These are phyloP conservation scores for Phialemonium atrogriseum DNA, from an alignment of 2,329 filamentous ascomycete genomes.

Conservation along the genomic window DNA sequence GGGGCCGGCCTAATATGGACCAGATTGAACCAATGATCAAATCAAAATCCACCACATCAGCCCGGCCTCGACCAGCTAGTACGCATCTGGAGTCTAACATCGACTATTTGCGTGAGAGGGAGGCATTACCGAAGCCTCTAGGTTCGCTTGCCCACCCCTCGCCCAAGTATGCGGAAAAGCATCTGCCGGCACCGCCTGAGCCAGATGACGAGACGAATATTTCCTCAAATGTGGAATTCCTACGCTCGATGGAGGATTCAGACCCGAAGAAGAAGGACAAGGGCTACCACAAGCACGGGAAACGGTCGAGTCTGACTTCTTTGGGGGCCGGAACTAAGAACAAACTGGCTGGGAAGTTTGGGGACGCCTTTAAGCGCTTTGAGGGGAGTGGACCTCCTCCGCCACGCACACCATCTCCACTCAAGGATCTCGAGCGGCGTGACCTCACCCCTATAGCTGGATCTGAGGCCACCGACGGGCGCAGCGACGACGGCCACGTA, in stretches of 20 bases:
- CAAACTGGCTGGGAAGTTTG: slow-evolving; percentile 80
- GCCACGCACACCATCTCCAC: slow-evolving; percentile 39
- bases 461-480: slow-evolving; percentile 63
- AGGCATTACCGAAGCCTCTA: slow-evolving; percentile 41
- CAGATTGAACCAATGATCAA: slow-evolving; percentile 51
- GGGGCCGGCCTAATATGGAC: slow-evolving; percentile 57
- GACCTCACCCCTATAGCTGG: slow-evolving; percentile 64
- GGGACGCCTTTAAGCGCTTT: slow-evolving; percentile 88
- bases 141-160: slow-evolving; percentile 26
- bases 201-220: slow-evolving; percentile 57
- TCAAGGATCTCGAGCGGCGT: slow-evolving; percentile 38
- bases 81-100: slow-evolving; percentile 76
- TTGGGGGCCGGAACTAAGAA: slow-evolving; percentile 64
- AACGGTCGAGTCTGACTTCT: slow-evolving; percentile 66
- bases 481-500: slow-evolving; percentile 57
- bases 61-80: slow-evolving; percentile 65
- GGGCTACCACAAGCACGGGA: slow-evolving; percentile 47
- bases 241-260: slow-evolving; percentile 65
- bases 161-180: slow-evolving; percentile 25
- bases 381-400: slow-evolving; percentile 38
- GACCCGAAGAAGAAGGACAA: slow-evolving; percentile 48
- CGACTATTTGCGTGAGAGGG: slow-evolving; percentile 73
- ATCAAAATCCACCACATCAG: slow-evolving; percentile 21
- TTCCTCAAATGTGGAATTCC: slow-evolving; percentile 72
- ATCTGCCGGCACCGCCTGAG: slow-evolving; percentile 32